These are phyloP conservation scores for Phytophthora pluvialis DNA, from an alignment of 352 stramenopile genomes.

Conservation along the genomic window DNA sequence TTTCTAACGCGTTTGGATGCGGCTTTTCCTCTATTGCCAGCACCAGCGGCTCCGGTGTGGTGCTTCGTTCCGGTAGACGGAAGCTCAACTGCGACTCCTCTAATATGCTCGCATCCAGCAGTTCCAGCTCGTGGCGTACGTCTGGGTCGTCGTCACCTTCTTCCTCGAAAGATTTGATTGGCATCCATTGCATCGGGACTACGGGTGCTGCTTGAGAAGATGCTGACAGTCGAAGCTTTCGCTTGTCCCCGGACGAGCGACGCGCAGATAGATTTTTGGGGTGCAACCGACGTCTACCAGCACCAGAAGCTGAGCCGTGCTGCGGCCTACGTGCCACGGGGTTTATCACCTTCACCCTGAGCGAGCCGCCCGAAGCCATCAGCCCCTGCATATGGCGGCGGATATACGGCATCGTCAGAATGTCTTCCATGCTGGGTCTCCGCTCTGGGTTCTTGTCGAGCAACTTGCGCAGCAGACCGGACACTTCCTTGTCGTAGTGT, in stretches of 20 bases:
- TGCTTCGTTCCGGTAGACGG: constrained; percentile 62
- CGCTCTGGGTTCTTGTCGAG: constrained; percentile 71
- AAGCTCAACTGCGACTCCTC: constrained; percentile 62
- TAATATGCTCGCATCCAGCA: constrained; percentile 52
- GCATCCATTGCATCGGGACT: constrained; percentile 52
- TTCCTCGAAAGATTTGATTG: constrained; percentile 35
- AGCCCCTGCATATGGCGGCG: constrained; percentile 80
- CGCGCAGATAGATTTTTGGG: constrained; percentile 48
- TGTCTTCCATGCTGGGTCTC: constrained; percentile 76
- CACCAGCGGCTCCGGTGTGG: constrained; percentile 57
- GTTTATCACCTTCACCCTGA: constrained; percentile 50
- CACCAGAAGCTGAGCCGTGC: constrained; percentile 29
- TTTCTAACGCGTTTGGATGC: constrained; percentile 8
- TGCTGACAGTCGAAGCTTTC: constrained; percentile 18
- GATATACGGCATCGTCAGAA: constrained; percentile 77
- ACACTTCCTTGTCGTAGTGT: constrained; percentile 69
- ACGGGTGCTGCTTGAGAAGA: constrained; percentile 19
- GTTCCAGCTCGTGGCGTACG: constrained; percentile 46
- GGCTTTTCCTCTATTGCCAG: constrained; percentile 33
- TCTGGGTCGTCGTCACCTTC: constrained; percentile 54
- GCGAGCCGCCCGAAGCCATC: constrained; percentile 59
- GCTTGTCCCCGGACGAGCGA: constrained; percentile 48
- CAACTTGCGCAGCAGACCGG: constrained; percentile 53
- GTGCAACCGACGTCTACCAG: constrained; percentile 46
- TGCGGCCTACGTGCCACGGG: constrained; percentile 42